phyloP scores from a whole-genome alignment of 108 stramenopile species.

The Heterococcus sp. region DNA sequence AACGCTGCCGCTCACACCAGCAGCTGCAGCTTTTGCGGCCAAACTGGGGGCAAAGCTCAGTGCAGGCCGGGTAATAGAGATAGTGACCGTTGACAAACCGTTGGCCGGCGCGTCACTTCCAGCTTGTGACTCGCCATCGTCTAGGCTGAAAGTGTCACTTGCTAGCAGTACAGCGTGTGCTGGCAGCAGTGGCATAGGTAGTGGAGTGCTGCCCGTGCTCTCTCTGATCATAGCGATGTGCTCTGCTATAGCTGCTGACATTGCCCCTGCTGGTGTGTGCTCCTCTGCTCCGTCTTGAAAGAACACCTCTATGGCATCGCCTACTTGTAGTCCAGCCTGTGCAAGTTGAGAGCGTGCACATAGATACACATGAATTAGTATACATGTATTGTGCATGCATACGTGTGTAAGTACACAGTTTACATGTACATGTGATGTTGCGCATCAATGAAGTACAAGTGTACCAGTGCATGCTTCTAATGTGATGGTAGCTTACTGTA shows the following conservation, averaged over 20 bases:
- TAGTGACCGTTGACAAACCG: conserved; percentile 5
- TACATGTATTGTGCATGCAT: conserved; percentile 85
- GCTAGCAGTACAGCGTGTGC: conserved; percentile 16
- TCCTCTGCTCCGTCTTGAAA: conserved; percentile 12
- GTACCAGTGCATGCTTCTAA: no score
- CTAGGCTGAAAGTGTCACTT: conserved; percentile 8
- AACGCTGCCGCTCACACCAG: not conserved
- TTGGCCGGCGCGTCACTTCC: not conserved
- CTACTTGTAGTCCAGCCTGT: conserved; percentile 29
- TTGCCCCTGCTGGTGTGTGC: no score
- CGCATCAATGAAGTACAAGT: no score
- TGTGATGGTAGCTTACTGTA: no score
- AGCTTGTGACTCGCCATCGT: no score
- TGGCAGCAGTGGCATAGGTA: conserved; percentile 15
- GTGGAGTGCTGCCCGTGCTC: conserved; percentile 10
- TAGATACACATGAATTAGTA: conserved; percentile 35
- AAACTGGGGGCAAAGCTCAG: not conserved
- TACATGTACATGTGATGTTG: conserved; percentile 85
- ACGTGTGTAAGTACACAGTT: conserved; percentile 72
- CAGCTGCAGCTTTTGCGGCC: not conserved
- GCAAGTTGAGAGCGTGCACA: not conserved
- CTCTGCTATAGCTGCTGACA: conserved; percentile 5
- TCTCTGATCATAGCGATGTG: conserved; percentile 15
- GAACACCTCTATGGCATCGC: conserved; percentile 35
- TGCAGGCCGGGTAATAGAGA: conserved; percentile 25